These are phyloP conservation scores for Kwoniella sp. DNA, from an alignment of 768 basidiomycete species.

Conservation along the genomic window DNA sequence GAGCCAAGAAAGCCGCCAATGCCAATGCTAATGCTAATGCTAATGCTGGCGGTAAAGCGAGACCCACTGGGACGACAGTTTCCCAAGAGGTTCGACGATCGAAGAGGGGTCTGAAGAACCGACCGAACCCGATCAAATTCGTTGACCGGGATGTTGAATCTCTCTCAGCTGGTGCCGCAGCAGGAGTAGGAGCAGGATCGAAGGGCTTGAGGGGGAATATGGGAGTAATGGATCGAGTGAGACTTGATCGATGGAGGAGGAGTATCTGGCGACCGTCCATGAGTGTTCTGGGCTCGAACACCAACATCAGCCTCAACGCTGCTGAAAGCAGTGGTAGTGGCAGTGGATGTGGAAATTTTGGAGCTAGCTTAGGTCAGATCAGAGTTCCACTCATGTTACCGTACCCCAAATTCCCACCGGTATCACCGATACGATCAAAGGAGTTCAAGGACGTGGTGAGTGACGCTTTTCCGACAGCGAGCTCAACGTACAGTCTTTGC, in stretches of 20 bases:
- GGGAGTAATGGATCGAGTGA: constrained; percentile 11
- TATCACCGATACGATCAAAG: neutral
- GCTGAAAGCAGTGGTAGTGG: neutral
- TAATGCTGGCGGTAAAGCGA: neutral
- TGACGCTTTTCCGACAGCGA: too few species aligned
- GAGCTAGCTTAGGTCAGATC: constrained; percentile 2
- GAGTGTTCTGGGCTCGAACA: too few species aligned
- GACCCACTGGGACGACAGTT: neutral
- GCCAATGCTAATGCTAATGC: too few species aligned
- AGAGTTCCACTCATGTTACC: constrained; percentile 20
- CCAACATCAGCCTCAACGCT: neutral
- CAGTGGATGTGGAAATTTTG: neutral
- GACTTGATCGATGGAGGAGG: constrained; percentile 18
- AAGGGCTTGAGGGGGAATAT: constrained; percentile 7
- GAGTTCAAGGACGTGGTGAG: constrained; percentile 22
- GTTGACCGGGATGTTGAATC: neutral
- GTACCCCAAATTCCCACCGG: constrained; percentile 20
- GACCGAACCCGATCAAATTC: constrained; percentile 8
- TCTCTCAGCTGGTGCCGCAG: neutral
- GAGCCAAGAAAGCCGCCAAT: constrained; percentile 23
- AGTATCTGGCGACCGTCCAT: constrained; percentile 10
- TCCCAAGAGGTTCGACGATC: neutral
- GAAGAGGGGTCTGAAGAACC: constrained; percentile 2
- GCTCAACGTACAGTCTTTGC: too few species aligned
- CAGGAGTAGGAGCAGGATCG: too few species aligned